Evolutionary conservation across 2,329 filamentous ascomycete genomes (phyloP).

Genomic region (Bipolaris sorokiniana): DNA sequence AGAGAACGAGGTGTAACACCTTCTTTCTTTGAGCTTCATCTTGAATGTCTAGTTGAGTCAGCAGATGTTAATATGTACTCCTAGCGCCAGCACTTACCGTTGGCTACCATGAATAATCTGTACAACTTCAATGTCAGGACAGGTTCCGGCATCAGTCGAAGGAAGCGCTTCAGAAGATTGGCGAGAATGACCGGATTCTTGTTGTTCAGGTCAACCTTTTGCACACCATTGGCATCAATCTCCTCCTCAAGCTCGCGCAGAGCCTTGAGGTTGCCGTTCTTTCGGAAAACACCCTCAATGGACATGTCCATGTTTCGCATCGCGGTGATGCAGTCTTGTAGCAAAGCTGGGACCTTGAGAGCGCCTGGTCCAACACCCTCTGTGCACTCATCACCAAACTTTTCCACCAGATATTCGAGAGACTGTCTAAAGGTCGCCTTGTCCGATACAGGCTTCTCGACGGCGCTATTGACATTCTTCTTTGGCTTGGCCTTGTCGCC

Average conservation of each 20-base stretch:
- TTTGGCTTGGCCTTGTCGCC: conserved; percentile 66
- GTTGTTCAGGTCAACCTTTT: conserved; percentile 82
- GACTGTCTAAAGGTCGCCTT: conserved; percentile 93
- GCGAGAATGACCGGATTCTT: conserved; percentile 94
- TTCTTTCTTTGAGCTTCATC: conserved; percentile 83
- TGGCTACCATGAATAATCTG: conserved; percentile 84
- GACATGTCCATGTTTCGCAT: conserved; percentile 99
- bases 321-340: conserved; percentile 92
- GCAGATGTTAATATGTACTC: background rate
- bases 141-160: conserved; percentile 92
- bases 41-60: conserved; percentile 65
- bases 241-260: conserved; percentile 83
- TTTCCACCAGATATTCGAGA: conserved; percentile 86
- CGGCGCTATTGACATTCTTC: conserved; percentile 69
- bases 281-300: conserved; percentile 96
- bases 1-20: conserved; percentile 88
- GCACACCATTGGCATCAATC: conserved; percentile 85
- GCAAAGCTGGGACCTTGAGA: conserved; percentile 85
- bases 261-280: conserved; percentile 98
- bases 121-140: conserved; percentile 95
- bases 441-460: conserved; percentile 46
- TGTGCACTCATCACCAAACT: conserved; percentile 95
- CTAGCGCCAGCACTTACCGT: conserved; percentile 61
- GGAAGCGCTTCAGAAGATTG: conserved; percentile 91
- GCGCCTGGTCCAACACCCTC: conserved; percentile 93